Percentiles rank a stretch among this genome's conserved stretches.
phyloP scores from a whole-genome alignment of 306 rosid species.

The Malus domestica region ASM211411v1 NC_041804.1:1874501-1875000 shows the following conservation, averaged over 20 bases:
- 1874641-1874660: not conserved
- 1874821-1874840: not conserved
- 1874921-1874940: not conserved
- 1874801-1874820: not conserved
- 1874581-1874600: not conserved
- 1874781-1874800: not conserved
- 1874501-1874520: constrained; percentile 25
- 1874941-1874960: not conserved
- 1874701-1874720: not conserved
- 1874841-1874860: not conserved
- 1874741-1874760: not conserved
- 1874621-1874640: not conserved
- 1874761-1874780: not conserved
- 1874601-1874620: not conserved
- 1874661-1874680: not conserved
- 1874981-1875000: constrained; percentile 98
- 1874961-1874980: constrained; percentile 70
- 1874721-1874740: not conserved
- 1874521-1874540: constrained; percentile 6
- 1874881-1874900: not conserved
- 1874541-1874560: not conserved
- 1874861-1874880: not conserved
- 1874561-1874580: not conserved
- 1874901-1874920: not conserved
- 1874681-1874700: not conserved